phyloP scores from a whole-genome alignment of 352 stramenopile genomes.

The Phytopythium boreale region DNA sequence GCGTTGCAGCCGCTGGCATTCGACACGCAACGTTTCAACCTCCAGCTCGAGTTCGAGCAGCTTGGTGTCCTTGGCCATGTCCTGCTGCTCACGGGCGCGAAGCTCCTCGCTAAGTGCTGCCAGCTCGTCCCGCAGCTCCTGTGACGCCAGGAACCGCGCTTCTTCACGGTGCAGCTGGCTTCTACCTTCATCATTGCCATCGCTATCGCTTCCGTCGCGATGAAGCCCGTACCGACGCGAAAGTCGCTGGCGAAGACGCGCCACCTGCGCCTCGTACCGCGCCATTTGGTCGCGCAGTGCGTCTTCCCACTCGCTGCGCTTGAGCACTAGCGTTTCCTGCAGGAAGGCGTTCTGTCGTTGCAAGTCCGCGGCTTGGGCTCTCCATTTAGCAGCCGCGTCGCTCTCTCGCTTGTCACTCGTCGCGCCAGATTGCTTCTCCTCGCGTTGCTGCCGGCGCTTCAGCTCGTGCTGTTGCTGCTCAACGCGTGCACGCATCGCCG shows the following conservation, averaged over 20 bases:
- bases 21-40: conserved; percentile 60
- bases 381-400: conserved; percentile 19
- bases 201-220: conserved; percentile 4
- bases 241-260: conserved; percentile 43
- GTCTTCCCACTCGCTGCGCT: conserved; percentile 65
- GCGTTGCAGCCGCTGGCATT: conserved; percentile 54
- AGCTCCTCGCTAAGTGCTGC: conserved; percentile 39
- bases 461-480: conserved; percentile 31
- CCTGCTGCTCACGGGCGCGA: conserved; percentile 42
- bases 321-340: conserved; percentile 55
- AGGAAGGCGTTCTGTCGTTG: conserved; percentile 56
- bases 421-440: background rate
- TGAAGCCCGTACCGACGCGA: conserved; percentile 20
- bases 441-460: conserved; percentile 8
- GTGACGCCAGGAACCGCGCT: conserved; percentile 33
- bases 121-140: conserved; percentile 51
- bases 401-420: conserved; percentile 11
- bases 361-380: conserved; percentile 35
- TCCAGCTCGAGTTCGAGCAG: conserved; percentile 71
- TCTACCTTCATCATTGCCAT: conserved; percentile 10
- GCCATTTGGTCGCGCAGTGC: conserved; percentile 44
- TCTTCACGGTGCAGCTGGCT: conserved; percentile 39
- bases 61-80: conserved; percentile 56
- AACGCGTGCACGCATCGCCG: conserved; percentile 30
- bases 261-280: conserved; percentile 47